Base-by-base conservation (phyloP, 805 yeast species). In the Kuraishia cidri region DNA sequence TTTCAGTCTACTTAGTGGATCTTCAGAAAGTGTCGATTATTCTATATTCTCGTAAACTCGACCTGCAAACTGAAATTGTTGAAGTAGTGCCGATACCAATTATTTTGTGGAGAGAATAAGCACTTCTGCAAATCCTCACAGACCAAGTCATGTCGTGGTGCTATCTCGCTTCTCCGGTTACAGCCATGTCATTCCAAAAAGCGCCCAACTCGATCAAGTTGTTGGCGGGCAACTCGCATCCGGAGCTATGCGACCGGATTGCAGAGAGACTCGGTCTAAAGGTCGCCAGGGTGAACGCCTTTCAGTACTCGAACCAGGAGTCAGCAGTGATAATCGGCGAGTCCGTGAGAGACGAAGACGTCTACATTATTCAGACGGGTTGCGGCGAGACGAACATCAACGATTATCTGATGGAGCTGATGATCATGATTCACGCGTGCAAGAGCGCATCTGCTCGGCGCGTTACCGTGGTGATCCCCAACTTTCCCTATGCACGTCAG, bases 401-500 rank as follows among this genome's bases (percentile, higher is more conserved):
- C 55, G 95, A 88, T 55, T 70, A 77, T 42, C 66, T 90, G 32
- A 74, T 90, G 79, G 98, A 92, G 53, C 62, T 90, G 29, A 66
- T 92, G 38, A 78, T 90, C 38, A 78, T 90, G 78, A 77, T 90
- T 43, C 87, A 86, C 56, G 97, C 97, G 11, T 87, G 97, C 60
- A 81, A 80, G 48, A 77, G 88, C n/a, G 97, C 97, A 3, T 84
- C 95, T 22, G 97, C 96, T 2, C 72, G 97, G 51, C 69, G 90
- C 40, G 82, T 90, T 50, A 88, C 97, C 1, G 96, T 95, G 0
- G 94, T 90, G 35, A 75, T 92, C 39, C 98, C 98, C 30, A 84
- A 81, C 57, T 90, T 88, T 62, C 96, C 97, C 10, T 90, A 90
- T 52, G 97, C 97, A 3, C 75, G 98, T 60, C 98, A 90, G 58